Evolutionary conservation across 75 land plant genomes (phyloP).

Genomic region (Sequoiadendron giganteum): DNA sequence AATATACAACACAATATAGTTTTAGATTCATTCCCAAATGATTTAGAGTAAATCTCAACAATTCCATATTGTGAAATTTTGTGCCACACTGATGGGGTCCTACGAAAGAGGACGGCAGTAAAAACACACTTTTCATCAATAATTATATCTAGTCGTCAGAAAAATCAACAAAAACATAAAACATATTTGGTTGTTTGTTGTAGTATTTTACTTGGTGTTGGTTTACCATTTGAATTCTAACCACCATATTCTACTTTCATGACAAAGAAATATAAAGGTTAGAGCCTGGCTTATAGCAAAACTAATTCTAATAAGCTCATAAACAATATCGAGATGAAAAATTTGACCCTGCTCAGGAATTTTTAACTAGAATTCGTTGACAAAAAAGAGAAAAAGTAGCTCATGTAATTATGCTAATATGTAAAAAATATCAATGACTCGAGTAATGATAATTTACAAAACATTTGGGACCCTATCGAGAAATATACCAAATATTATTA

Average conservation of each 20-base stretch:
- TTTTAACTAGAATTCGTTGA: neutral
- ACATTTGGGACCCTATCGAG: neutral
- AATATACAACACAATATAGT: too few relatives aligned
- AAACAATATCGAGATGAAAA: neutral
- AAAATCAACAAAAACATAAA: neutral
- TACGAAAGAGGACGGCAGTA: neutral
- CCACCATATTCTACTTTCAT: neutral
- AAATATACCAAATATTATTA: neutral
- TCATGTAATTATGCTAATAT: neutral
- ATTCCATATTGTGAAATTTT: too few relatives aligned
- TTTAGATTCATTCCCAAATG: neutral
- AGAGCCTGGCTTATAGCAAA: neutral
- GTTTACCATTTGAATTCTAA: neutral
- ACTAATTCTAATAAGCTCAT: neutral
- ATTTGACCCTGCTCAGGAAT: neutral
- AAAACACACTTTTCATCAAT: too few relatives aligned
- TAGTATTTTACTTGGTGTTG: neutral
- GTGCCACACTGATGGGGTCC: neutral
- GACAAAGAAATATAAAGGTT: neutral
- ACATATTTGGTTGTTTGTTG: neutral
- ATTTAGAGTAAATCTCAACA: too few relatives aligned
- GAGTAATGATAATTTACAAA: neutral
- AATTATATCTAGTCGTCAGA: neutral
- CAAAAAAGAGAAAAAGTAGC: neutral
- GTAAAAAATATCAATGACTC: neutral